These are phyloP conservation scores for Pythium diclinum DNA, from an alignment of 352 stramenopile genomes.

Conservation along the genomic window DNA sequence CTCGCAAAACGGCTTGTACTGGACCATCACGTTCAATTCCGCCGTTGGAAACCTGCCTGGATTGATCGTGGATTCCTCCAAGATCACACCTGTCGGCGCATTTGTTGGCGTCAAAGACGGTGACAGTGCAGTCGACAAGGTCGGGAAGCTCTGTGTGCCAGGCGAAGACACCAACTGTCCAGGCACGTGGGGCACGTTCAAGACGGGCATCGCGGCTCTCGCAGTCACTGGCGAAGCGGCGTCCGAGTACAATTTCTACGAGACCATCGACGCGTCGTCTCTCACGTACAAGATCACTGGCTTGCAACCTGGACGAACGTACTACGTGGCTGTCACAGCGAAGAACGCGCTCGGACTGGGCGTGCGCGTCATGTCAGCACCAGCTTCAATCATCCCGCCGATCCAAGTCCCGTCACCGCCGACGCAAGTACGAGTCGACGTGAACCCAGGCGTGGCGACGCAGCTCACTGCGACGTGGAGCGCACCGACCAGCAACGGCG, in stretches of 20 bases:
- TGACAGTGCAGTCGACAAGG: conserved; percentile 62
- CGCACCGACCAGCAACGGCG: conserved; percentile 50
- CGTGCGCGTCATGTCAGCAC: conserved; percentile 37
- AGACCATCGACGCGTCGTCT: conserved; percentile 55
- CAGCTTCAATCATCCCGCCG: conserved; percentile 48
- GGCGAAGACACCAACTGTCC: conserved; percentile 37
- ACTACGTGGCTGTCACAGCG: conserved; percentile 86
- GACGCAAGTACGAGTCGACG: conserved; percentile 57
- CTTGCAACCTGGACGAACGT: conserved; percentile 69
- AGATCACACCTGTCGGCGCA: conserved; percentile 42
- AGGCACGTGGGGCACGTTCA: conserved; percentile 44
- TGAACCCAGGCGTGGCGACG: conserved; percentile 77
- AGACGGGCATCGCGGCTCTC: conserved; percentile 33
- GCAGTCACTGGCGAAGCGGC: conserved; percentile 50
- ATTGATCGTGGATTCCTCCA: conserved; percentile 53
- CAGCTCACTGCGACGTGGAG: conserved; percentile 57
- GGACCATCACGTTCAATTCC: conserved; percentile 81
- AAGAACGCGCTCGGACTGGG: conserved; percentile 81
- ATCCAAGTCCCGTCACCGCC: conserved; percentile 77
- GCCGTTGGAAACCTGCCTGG: conserved; percentile 54
- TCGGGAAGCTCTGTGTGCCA: conserved; percentile 42
- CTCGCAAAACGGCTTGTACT: conserved; percentile 48
- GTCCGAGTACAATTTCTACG: conserved; percentile 63
- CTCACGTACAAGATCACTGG: conserved; percentile 66
- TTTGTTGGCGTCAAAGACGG: conserved; percentile 71